Percentiles rank a stretch among this genome's conserved stretches.
These are phyloP conservation scores for Aspergillus viridinutans DNA, from an alignment of 2,329 filamentous ascomycete species.

Conservation along the genomic window DNA sequence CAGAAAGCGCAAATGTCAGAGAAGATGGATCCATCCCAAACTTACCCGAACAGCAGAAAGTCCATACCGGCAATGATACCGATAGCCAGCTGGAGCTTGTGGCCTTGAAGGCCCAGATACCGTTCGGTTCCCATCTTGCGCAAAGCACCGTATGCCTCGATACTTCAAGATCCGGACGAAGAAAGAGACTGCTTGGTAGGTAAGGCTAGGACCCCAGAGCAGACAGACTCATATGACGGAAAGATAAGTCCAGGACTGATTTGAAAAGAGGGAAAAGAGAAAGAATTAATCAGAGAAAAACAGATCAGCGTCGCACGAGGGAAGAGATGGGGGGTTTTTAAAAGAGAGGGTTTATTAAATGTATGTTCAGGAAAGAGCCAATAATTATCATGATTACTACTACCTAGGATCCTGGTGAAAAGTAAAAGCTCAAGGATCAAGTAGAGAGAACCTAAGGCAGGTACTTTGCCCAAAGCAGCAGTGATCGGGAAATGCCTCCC, in stretches of 20 bases:
- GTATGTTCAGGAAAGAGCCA: neutral
- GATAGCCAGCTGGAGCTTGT: conserved; percentile 40
- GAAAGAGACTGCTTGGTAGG: neutral
- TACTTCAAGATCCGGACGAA: neutral
- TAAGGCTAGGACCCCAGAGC: neutral
- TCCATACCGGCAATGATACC: conserved; percentile 43
- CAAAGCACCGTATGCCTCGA: neutral
- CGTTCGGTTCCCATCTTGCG: conserved; percentile 21
- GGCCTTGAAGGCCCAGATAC: conserved; percentile 41
- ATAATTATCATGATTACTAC: neutral
- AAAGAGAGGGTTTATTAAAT: neutral
- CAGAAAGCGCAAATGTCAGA: neutral
- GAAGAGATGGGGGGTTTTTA: conserved; percentile 11
- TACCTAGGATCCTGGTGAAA: neutral
- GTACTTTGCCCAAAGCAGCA: neutral
- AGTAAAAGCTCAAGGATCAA: neutral
- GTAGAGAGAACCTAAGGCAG: neutral
- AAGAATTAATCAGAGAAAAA: conserved; percentile 2
- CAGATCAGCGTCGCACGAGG: conserved; percentile 14
- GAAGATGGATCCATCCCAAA: neutral
- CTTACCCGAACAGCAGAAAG: conserved; percentile 29
- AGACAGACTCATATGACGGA: conserved; percentile 3
- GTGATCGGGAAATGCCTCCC: neutral
- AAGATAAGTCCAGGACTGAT: neutral
- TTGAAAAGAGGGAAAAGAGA: neutral